Base-by-base conservation (phyloP, 768 basidiomycete genomes). In the Phaeotremella skinneri region DNA sequence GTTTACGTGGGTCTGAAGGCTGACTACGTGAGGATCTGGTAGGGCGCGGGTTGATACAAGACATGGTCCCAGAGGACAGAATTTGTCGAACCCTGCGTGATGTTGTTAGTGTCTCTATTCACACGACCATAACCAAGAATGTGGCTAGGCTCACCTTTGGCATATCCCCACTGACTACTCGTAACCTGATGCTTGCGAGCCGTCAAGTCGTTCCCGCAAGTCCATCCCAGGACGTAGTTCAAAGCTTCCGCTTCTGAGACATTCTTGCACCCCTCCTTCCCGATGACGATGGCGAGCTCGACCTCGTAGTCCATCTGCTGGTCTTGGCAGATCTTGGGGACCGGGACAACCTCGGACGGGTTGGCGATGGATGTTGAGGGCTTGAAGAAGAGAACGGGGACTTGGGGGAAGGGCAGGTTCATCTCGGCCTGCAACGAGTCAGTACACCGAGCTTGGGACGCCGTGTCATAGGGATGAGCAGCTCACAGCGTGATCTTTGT, bases 141-240 rank as follows among this genome's bases (percentile, higher is more conserved):
- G 4, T 26, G 9, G 29, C 42, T 5, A 20, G 2, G 26, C 62
- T 56, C 49, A 61, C 59, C 56, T 47, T 69, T 67, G 13, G 53
- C 43, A 55, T 59, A 59, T 16, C 63, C 52, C 69, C 63, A 67
- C 29, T 67, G 68, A 21, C 52, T 55, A 23, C 55, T 60, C 3
- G 58, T 42, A 26, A 47, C 27, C 52, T 65, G 64, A 30, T 60
- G 51, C 34, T 65, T 63, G 21, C 67, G 47, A 29, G 59, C 66
- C 26, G 58, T 62, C 47, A 66, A 16, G 32, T 66, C 64, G 32
- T 66, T 66, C 11, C 56, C 64, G 26, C 34, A 37, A 66, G 61
- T 45, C 41, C 43, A 92, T 0, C 83, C 90, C 0, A 91, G 81
- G n/a, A 92, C 87, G 63, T 90, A 90, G 74, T 90, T 85, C 31